phyloP scores from a whole-genome alignment of 1,284 basidiomycete species.

The Cerioporus squamosus region DNA sequence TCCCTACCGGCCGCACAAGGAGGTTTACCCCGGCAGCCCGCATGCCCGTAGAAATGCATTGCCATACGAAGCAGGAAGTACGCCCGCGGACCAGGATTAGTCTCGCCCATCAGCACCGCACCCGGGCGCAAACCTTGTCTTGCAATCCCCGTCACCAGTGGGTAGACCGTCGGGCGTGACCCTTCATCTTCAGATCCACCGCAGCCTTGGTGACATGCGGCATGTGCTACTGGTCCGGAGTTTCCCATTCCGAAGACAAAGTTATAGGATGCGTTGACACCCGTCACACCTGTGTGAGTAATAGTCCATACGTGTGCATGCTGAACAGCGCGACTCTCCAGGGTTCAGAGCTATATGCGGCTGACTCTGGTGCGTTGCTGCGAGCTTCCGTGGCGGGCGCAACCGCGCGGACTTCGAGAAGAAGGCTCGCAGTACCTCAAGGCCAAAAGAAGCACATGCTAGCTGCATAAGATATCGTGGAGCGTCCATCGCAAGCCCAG shows the following conservation, averaged over 20 bases:
- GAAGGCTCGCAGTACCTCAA: background rate
- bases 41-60: background rate
- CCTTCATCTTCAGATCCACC: background rate
- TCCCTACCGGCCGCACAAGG: no score
- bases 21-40: no score
- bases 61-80: background rate
- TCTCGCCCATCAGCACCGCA: slow-evolving; percentile 13
- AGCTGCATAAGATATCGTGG: background rate
- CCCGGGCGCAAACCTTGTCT: background rate
- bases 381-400: slow-evolving; percentile 2
- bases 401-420: background rate
- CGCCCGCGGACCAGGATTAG: slow-evolving; percentile 11
- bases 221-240: background rate
- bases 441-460: background rate
- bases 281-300: background rate
- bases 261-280: slow-evolving; percentile 2
- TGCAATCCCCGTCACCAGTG: background rate
- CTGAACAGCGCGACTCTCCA: background rate
- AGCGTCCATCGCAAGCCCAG: background rate
- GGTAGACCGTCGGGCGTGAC: background rate
- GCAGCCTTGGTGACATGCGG: background rate
- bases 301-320: background rate
- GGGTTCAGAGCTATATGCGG: background rate
- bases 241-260: slow-evolving; percentile 4
- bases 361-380: background rate